Conservation (phyloP, 1,284 basidiomycete species). For the Ganoderma meredithae region DNA sequence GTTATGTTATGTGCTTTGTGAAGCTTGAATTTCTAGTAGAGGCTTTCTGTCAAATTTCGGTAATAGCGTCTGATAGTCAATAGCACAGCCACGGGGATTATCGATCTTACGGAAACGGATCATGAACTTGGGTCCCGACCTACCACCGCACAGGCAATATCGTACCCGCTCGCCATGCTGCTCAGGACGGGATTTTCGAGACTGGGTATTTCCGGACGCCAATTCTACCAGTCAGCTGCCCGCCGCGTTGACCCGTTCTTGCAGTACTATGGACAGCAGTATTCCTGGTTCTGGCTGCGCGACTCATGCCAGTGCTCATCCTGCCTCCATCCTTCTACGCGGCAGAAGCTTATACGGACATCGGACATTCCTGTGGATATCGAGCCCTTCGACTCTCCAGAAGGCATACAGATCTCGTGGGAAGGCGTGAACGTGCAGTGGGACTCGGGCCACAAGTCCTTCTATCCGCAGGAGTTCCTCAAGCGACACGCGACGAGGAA, state of each 20-base stretch:
- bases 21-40: no score
- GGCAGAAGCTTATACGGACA: conserved; percentile 73
- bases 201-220: not conserved
- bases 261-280: conserved; percentile 33
- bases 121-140: not conserved
- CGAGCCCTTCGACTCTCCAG: conserved; percentile 42
- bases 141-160: not conserved
- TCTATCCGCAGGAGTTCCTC: conserved; percentile 59
- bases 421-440: conserved; percentile 62
- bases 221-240: conserved; percentile 10
- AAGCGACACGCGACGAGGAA: conserved; percentile 43
- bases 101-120: not conserved
- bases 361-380: conserved; percentile 65
- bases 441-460: conserved; percentile 65
- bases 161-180: not conserved
- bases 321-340: conserved; percentile 62
- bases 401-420: conserved; percentile 46
- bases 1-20: not conserved
- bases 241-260: not conserved
- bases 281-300: conserved; percentile 54
- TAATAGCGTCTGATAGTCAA: not conserved
- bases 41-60: no score
- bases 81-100: not conserved
- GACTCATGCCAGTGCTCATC: conserved; percentile 62
- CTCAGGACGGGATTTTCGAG: not conserved